phyloP scores from a whole-genome alignment of 257 asterid genomes.

The Solanum dulcamara region DNA sequence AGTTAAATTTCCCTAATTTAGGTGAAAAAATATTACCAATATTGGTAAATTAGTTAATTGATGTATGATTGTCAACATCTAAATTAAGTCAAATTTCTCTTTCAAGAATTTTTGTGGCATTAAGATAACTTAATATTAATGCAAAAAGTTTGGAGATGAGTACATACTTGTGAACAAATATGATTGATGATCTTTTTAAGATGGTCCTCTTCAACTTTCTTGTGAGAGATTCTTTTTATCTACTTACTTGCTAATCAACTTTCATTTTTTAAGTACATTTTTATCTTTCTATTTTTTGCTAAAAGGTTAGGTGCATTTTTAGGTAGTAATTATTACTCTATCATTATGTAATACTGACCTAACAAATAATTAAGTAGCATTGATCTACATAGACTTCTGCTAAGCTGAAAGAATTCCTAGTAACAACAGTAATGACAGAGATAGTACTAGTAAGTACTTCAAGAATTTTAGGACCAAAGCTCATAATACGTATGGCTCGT shows the following conservation, averaged over 20 bases:
- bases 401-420: background rate
- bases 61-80: slow-evolving; percentile 2
- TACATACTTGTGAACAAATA: background rate
- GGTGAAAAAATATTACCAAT: background rate
- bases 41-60: background rate
- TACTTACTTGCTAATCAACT: background rate
- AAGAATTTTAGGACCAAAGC: background rate
- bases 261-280: background rate
- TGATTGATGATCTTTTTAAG: background rate
- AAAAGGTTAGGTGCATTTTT: background rate
- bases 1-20: background rate
- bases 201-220: slow-evolving; percentile 13
- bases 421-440: background rate
- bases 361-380: background rate
- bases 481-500: background rate
- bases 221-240: slow-evolving; percentile 5
- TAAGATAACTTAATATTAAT: background rate
- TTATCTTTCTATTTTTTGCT: background rate
- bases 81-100: background rate
- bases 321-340: background rate
- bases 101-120: background rate
- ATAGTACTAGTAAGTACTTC: background rate
- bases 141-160: slow-evolving; percentile 20
- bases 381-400: background rate
- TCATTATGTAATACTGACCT: background rate